A percentile compares a stretch with the other conserved stretches of the same genome.
Conservation (phyloP, 495 filamentous ascomycete species). For the Durotheca rogersii region DNA sequence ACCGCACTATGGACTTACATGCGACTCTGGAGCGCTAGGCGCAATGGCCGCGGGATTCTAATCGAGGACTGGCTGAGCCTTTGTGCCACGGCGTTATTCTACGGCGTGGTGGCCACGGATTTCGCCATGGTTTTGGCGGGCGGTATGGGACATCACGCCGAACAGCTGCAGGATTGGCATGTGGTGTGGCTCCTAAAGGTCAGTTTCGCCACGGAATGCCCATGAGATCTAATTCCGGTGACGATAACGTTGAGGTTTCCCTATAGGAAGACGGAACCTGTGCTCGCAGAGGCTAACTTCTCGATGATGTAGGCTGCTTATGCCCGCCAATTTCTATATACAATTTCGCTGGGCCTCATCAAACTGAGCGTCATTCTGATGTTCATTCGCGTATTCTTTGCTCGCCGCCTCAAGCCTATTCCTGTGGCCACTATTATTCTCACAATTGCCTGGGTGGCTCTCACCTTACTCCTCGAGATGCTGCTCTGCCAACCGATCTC, state of each 20-base stretch:
- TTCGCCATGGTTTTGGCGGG: slow-evolving; percentile 23
- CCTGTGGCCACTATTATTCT: slow-evolving; percentile 10
- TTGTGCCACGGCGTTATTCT: slow-evolving; percentile 22
- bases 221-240: no score
- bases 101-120: slow-evolving; percentile 13
- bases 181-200: slow-evolving; percentile 25
- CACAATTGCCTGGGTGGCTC: slow-evolving; percentile 21
- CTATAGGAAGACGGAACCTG: background rate
- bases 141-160: slow-evolving; percentile 20
- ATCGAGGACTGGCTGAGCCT: slow-evolving; percentile 23
- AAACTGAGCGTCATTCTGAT: slow-evolving; percentile 28
- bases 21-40: slow-evolving; percentile 23
- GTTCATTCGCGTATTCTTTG: slow-evolving; percentile 27
- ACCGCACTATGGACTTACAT: slow-evolving; percentile 24
- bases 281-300: background rate
- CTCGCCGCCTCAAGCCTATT: slow-evolving; percentile 5
- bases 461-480: slow-evolving; percentile 12
- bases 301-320: slow-evolving; percentile 11
- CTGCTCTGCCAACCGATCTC: slow-evolving; percentile 21
- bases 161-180: slow-evolving; percentile 23
- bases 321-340: slow-evolving; percentile 22
- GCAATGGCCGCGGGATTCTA: slow-evolving; percentile 14
- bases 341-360: slow-evolving; percentile 19
- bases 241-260: no score
- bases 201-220: background rate